Evolutionary conservation across 176 grass and related monocot genomes (phyloP), one percentile per base, ranked within the genome.

Genomic region (Oryza meridionalis): DNA sequence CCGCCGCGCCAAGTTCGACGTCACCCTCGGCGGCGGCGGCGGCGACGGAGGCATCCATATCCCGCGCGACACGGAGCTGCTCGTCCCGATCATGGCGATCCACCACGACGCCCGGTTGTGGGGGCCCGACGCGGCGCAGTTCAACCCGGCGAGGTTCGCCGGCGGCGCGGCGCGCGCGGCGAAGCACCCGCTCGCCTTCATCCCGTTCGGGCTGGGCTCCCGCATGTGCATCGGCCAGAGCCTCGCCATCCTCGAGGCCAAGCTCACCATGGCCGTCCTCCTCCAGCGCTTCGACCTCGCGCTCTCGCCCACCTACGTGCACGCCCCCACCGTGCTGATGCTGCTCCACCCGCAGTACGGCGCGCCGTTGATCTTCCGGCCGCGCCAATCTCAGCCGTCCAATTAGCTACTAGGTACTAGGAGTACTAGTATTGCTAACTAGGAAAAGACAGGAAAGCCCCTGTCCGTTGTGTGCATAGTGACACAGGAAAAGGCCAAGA

Each of bases 191-290:
- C 72, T 77, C 4, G 90, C 95, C 4, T 97, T 92, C 88, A 69
- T 97, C 0, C 95, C 95, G 0, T 97, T 97, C 63, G 95, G 95
- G 5, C 82, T 91, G 0, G 95, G 95, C 0, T 26, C 88, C 7
- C 90, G 95, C 22, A 94, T 88, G 90, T 97, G 94, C 92, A 78
- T 97, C 77, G 94, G 94, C 4, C 88, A 94, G 82, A 94, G 91
- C 79, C 86, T 97, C 29, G 92, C 95, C 17, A 47, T 97, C 3
- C 74, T 94, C 0, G 95, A 94, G 84, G 88, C 95, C 6, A 97
- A 93, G 91, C 55, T 97, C 75, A 82, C 95, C 42, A 31, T 94
- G 3, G 88, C 90, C 2, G 17, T 94, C 66, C 78, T 97, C 5
- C 88, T 97, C 21, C 92, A 89, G 38, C 90, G 86, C 29, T 97